Conservation (phyloP, 192 early-diverging fungal species). For the Coemansia javaensis region DNA sequence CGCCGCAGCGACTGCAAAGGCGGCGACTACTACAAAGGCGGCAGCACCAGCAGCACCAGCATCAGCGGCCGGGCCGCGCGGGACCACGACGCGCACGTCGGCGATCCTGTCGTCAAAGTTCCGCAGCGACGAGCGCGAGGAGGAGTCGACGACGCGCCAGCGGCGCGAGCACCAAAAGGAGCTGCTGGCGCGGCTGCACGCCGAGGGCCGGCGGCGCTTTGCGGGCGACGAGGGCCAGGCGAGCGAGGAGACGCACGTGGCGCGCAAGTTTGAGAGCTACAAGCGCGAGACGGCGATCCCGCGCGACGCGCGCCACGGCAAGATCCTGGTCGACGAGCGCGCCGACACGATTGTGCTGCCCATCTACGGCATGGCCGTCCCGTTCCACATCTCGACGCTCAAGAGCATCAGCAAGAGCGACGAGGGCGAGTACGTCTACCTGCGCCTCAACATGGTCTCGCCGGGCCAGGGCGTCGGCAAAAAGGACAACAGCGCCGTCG, state of each 20-base stretch:
- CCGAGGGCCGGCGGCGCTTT: slow-evolving; percentile 78
- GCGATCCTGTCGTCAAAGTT: slow-evolving; percentile 73
- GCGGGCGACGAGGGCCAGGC: slow-evolving; percentile 58
- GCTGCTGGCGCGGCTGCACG: slow-evolving; percentile 67
- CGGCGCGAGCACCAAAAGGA: slow-evolving; percentile 86
- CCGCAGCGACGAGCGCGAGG: slow-evolving; percentile 73
- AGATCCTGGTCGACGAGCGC: slow-evolving; percentile 84
- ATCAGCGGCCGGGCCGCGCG: too few species aligned
- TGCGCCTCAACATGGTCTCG: slow-evolving; percentile 93
- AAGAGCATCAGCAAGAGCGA: slow-evolving; percentile 93
- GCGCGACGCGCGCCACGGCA: slow-evolving; percentile 68
- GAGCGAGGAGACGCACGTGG: slow-evolving; percentile 65
- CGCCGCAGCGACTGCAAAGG: too few species aligned
- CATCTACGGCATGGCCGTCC: slow-evolving; percentile 92
- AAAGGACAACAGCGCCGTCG: slow-evolving; percentile 81
- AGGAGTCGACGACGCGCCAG: slow-evolving; percentile 70
- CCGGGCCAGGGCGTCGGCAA: slow-evolving; percentile 90
- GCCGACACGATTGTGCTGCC: slow-evolving; percentile 88
- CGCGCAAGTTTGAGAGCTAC: slow-evolving; percentile 95
- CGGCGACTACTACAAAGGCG: too few species aligned
- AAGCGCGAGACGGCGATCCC: slow-evolving; percentile 84
- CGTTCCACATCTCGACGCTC: slow-evolving; percentile 95
- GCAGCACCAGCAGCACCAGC: too few species aligned
- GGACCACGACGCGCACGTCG: slow-evolving; percentile 52
- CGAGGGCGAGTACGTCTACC: slow-evolving; percentile 83